These are phyloP conservation scores for Chenopodium formosanum DNA, from an alignment of 148 eudicot species.

Conservation along the genomic window DNA sequence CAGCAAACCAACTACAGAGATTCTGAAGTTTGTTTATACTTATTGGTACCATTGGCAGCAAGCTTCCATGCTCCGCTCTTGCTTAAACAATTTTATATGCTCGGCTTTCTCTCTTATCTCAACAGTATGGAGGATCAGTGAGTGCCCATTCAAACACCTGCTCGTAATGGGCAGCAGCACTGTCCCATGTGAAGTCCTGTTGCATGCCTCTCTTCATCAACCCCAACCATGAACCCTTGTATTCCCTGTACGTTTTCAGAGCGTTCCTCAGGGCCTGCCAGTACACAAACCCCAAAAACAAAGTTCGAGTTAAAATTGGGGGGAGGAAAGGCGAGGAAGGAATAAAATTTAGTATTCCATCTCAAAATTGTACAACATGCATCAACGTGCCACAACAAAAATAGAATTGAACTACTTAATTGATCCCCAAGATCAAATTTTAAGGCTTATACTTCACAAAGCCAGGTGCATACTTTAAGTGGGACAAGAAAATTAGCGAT, in stretches of 20 bases:
- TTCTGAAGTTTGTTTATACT: not conserved
- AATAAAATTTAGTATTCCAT: too few relatives aligned
- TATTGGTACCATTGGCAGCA: not conserved
- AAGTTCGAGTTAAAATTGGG: not conserved
- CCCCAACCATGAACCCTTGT: constrained; percentile 82
- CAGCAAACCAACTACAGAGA: not conserved
- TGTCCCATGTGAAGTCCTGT: constrained; percentile 79
- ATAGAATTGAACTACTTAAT: too few relatives aligned
- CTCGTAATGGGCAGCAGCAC: constrained; percentile 88
- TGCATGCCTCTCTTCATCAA: constrained; percentile 93
- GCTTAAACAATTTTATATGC: not conserved
- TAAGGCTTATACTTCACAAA: not conserved
- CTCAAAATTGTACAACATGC: not conserved
- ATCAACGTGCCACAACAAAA: not conserved
- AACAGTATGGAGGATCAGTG: constrained; percentile 72
- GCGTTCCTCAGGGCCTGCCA: constrained; percentile 64
- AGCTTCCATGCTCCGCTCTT: not conserved
- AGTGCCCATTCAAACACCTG: constrained; percentile 86
- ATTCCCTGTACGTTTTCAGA: constrained; percentile 58
- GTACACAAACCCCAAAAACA: not conserved
- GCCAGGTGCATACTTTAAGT: not conserved
- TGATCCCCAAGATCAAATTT: too few relatives aligned
- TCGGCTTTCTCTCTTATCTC: not conserved
- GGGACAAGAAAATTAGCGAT: not conserved
- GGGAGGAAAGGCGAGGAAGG: not conserved